phyloP scores from a whole-genome alignment of 306 rosid species.

The Cotoneaster glaucophyllus region DNA sequence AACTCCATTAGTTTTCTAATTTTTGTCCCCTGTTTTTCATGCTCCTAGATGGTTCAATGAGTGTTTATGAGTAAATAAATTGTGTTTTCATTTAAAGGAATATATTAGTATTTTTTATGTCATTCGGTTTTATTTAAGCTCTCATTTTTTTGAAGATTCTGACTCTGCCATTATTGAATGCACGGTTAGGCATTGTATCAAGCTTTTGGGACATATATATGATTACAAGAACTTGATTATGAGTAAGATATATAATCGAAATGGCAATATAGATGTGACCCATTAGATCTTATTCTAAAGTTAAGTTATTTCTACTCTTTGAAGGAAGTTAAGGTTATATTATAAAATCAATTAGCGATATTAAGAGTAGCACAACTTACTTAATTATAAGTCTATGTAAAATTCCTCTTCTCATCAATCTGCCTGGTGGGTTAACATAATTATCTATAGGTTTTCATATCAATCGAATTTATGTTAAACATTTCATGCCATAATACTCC shows the following conservation, averaged over 20 bases:
- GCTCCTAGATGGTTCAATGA: slow-evolving; percentile 4
- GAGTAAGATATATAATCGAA: neutral
- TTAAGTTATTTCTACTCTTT: neutral
- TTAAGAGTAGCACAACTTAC: no score
- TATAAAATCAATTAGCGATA: no score
- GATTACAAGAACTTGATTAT: neutral
- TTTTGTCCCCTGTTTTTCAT: neutral
- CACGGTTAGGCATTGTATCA: neutral
- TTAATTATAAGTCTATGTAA: no score
- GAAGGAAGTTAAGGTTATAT: no score
- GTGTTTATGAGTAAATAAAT: neutral
- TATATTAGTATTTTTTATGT: neutral
- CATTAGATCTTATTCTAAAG: neutral
- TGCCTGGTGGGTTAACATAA: no score
- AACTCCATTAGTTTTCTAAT: neutral
- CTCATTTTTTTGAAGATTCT: neutral
- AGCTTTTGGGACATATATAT: neutral
- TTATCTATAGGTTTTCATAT: no score
- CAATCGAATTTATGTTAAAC: no score
- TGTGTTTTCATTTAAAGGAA: neutral
- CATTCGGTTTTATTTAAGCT: neutral
- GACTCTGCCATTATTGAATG: slow-evolving; percentile 1
- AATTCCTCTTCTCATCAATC: no score
- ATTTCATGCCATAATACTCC: no score
- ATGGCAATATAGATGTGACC: neutral